Evolutionary conservation across 2,329 filamentous ascomycete genomes (phyloP).

Genomic region (Aspergillus chevalieri): DNA sequence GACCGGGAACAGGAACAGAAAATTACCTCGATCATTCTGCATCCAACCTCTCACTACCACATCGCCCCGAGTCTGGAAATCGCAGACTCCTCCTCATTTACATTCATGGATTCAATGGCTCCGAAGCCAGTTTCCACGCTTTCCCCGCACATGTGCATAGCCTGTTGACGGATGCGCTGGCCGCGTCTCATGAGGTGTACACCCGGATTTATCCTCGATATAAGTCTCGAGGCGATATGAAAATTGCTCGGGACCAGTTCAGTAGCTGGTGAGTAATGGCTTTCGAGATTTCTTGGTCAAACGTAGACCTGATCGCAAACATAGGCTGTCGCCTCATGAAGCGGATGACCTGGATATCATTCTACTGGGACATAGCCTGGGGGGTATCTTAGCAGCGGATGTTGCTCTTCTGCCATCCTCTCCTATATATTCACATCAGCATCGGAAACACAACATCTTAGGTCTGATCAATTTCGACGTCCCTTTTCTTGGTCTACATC

Average conservation of each 20-base stretch:
- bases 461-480: slow-evolving; percentile 79
- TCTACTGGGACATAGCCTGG: slow-evolving; percentile 83
- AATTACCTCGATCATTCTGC: neutral
- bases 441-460: slow-evolving; percentile 62
- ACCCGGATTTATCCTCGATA: slow-evolving; percentile 57
- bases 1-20: neutral
- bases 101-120: slow-evolving; percentile 86
- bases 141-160: slow-evolving; percentile 85
- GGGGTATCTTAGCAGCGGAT: slow-evolving; percentile 75
- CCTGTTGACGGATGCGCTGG: slow-evolving; percentile 59
- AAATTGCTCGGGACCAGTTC: slow-evolving; percentile 73
- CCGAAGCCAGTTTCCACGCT: slow-evolving; percentile 77
- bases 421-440: neutral
- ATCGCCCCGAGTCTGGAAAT: slow-evolving; percentile 1
- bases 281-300: neutral
- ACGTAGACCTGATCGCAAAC: neutral
- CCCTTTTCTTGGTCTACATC: slow-evolving; percentile 82
- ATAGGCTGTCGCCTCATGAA: slow-evolving; percentile 69
- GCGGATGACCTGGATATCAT: slow-evolving; percentile 68
- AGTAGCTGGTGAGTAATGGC: slow-evolving; percentile 57
- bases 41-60: neutral
- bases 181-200: slow-evolving; percentile 71
- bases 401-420: slow-evolving; percentile 54
- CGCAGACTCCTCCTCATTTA: slow-evolving; percentile 68
- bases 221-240: slow-evolving; percentile 40